Conservation (phyloP, 2,329 filamentous ascomycete species). For the Beauveria sp. region DNA sequence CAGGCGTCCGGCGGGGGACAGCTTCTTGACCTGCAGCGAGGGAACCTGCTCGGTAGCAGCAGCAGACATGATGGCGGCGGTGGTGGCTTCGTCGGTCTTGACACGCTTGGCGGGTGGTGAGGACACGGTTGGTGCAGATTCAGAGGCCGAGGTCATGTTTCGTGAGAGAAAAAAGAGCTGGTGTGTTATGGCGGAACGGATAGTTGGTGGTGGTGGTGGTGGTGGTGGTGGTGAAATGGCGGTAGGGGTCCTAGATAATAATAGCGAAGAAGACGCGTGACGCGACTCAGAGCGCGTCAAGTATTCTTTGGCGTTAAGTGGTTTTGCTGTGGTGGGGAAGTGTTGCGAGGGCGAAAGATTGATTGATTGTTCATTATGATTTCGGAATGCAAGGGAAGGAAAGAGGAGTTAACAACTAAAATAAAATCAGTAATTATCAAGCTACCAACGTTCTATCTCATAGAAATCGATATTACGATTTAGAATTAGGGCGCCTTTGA, state of each 20-base stretch:
- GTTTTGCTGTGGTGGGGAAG: background rate
- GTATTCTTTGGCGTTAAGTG: background rate
- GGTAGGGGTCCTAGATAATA: too few species aligned
- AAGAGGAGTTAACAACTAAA: too few species aligned
- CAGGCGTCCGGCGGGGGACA: constrained; percentile 68
- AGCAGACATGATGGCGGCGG: constrained; percentile 26
- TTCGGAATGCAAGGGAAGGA: background rate
- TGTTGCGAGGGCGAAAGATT: background rate
- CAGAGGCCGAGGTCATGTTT: constrained; percentile 7
- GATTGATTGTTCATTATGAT: background rate
- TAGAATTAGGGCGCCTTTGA: too few species aligned
- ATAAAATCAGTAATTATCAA: too few species aligned
- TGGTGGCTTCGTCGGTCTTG: constrained; percentile 46
- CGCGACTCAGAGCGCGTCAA: too few species aligned
- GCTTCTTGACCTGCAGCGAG: constrained; percentile 80
- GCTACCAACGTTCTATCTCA: too few species aligned
- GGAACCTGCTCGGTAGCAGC: constrained; percentile 29
- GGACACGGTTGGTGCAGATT: constrained; percentile 34
- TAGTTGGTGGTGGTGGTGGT: background rate
- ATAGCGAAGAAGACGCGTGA: too few species aligned
- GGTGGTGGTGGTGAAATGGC: background rate
- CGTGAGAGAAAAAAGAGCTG: background rate
- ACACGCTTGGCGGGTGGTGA: constrained; percentile 76
- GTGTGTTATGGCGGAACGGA: background rate
- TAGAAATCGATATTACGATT: too few species aligned